A percentile compares a stretch with the other conserved stretches of the same genome.
Conservation (phyloP, 805 yeast genomes). For the Wickerhamiella cacticola region DNA sequence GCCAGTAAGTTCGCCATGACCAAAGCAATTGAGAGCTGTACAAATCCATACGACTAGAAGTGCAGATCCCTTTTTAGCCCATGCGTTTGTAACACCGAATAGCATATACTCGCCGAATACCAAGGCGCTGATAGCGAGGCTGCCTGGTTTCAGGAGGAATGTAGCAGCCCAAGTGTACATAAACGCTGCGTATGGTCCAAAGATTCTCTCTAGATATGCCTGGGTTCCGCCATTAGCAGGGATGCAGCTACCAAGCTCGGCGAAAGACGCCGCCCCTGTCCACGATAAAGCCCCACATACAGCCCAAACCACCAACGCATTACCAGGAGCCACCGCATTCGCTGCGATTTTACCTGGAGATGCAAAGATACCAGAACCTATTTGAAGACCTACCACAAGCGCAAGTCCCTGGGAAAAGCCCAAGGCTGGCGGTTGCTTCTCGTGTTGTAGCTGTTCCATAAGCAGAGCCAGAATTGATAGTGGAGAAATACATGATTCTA, state of each 20-base stretch:
- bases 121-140: slow-evolving; percentile 32
- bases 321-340: slow-evolving; percentile 31
- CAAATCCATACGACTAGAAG: slow-evolving; percentile 20
- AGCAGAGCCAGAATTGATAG: not conserved
- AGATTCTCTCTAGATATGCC: slow-evolving; percentile 30
- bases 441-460: slow-evolving; percentile 11
- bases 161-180: slow-evolving; percentile 32
- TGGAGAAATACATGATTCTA: not conserved
- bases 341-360: slow-evolving; percentile 32
- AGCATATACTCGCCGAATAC: slow-evolving; percentile 31
- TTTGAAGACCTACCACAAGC: slow-evolving; percentile 33
- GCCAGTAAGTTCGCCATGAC: slow-evolving; percentile 17
- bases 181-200: slow-evolving; percentile 30
- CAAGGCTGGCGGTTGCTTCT: slow-evolving; percentile 5
- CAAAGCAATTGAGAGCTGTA: slow-evolving; percentile 24
- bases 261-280: slow-evolving; percentile 35
- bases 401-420: slow-evolving; percentile 29
- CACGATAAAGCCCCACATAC: slow-evolving; percentile 33
- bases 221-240: slow-evolving; percentile 35
- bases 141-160: slow-evolving; percentile 32
- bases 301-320: slow-evolving; percentile 31
- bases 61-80: slow-evolving; percentile 9
- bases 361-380: slow-evolving; percentile 36
- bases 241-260: slow-evolving; percentile 33
- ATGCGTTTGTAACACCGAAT: slow-evolving; percentile 18